A percentile compares a stretch with the other conserved stretches of the same genome.
Conservation (phyloP, 805 yeast species). For the Kodamaea nitidulidarum region DNA sequence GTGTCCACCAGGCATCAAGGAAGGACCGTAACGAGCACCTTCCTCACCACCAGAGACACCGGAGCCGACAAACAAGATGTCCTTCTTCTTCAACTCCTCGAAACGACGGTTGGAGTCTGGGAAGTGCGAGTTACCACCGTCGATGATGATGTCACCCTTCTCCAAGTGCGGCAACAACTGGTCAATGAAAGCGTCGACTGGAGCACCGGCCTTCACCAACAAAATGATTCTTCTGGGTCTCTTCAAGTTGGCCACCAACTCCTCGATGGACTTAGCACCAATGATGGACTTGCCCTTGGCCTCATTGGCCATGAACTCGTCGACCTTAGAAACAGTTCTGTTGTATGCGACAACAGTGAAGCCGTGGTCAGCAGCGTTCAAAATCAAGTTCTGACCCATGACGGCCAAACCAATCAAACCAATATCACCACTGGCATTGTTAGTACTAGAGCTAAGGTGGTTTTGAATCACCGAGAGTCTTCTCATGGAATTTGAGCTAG, state of each 20-base stretch:
- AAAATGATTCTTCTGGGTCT: slow-evolving; percentile 94
- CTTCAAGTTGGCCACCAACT: slow-evolving; percentile 83
- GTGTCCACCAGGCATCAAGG: slow-evolving; percentile 99
- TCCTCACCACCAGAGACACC: slow-evolving; percentile 99
- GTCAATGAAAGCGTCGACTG: slow-evolving; percentile 88
- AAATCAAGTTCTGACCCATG: slow-evolving; percentile 97
- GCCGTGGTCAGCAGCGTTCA: slow-evolving; percentile 98
- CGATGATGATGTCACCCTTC: slow-evolving; percentile 96
- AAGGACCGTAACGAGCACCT: slow-evolving; percentile 99
- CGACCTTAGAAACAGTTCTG: slow-evolving; percentile 96
- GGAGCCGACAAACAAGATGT: slow-evolving; percentile 90
- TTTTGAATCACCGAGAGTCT: slow-evolving; percentile 13
- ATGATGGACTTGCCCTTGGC: slow-evolving; percentile 96
- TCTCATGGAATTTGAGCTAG: background rate
- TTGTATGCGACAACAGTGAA: slow-evolving; percentile 97
- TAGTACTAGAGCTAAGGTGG: slow-evolving; percentile 21
- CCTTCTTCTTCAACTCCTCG: slow-evolving; percentile 82
- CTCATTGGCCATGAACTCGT: slow-evolving; percentile 86
- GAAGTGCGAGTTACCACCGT: slow-evolving; percentile 99
- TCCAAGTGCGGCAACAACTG: slow-evolving; percentile 89
- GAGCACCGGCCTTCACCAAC: slow-evolving; percentile 93
- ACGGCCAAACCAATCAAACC: slow-evolving; percentile 99
- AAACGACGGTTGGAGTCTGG: slow-evolving; percentile 97
- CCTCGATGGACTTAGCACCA: slow-evolving; percentile 92
- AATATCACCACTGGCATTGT: slow-evolving; percentile 73